A percentile compares a stretch with the other conserved stretches of the same genome.
Evolutionary conservation across 2,329 filamentous ascomycete genomes (phyloP).

Genomic region (Sporothrix pseudoabietina): DNA sequence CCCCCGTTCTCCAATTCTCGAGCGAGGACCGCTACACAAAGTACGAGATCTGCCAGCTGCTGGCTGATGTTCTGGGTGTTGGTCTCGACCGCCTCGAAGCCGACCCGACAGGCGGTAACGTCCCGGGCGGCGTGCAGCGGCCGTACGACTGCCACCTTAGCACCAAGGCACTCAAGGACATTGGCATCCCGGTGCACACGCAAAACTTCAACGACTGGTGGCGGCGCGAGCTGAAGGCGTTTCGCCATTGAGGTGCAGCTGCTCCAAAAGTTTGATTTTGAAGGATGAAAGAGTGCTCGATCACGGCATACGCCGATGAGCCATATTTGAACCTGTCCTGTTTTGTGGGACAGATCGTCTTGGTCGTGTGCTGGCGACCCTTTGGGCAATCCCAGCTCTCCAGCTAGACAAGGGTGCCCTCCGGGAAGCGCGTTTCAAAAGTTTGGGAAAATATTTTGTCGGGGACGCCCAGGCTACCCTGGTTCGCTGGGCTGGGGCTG

Average conservation of each 20-base stretch:
- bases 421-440: constrained; percentile 12
- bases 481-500: background rate
- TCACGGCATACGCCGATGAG: background rate
- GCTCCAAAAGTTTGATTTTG: background rate
- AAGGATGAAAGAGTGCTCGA: background rate
- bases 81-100: constrained; percentile 68
- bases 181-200: constrained; percentile 74
- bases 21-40: constrained; percentile 87
- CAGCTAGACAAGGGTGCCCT: background rate
- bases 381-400: too few relatives aligned
- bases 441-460: background rate
- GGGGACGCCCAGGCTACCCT: background rate
- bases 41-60: constrained; percentile 79
- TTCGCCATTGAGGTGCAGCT: constrained; percentile 49
- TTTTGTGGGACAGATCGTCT: constrained; percentile 7
- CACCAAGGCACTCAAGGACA: constrained; percentile 68
- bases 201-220: constrained; percentile 82
- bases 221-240: constrained; percentile 64
- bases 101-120: constrained; percentile 71
- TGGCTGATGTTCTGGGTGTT: constrained; percentile 78
- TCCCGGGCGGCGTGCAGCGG: constrained; percentile 70
- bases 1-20: constrained; percentile 77
- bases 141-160: constrained; percentile 89
- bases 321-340: background rate
- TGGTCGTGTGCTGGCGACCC: background rate